Evolutionary conservation across 345 rosid genomes (phyloP), one percentile per base, ranked within the genome.

Genomic region (Physaria fendleri): DNA sequence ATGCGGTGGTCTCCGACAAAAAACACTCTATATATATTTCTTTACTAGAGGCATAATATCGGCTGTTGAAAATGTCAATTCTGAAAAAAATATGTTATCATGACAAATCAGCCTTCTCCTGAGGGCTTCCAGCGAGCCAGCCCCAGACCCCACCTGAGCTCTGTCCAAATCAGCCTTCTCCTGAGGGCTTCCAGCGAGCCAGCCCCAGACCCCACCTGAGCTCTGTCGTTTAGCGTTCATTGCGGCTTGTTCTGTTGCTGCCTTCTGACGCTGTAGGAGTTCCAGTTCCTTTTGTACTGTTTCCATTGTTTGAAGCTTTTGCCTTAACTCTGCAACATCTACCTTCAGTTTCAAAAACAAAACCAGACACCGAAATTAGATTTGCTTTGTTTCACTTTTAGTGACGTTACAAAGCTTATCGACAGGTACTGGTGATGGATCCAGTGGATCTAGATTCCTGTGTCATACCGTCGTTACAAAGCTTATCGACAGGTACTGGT

Each of bases 131-230:
- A 0, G 96, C 94, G 15, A 94, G 85, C 99, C 99, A 94, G 35
- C 95, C 88, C 99, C 99, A 94, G 55, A 94, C 86, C 2, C 99
- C 90, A 32, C 96, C 83, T 0, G 99, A 90, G 56, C 88, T 68
- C 67, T 90, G 95, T 74, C 78, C 23, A 70, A 71, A 57, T 71
- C 75, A 57, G 32, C 71, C 29, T 59, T 71, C 43, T 65, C 75
- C 17, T 72, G 77, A 30, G 97, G 87, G 54, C 80, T 39, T 64
- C 99, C 97, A 0, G 96, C 94, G 15, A 94, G 85, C 99, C 99
- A 94, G 35, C 95, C 88, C 99, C 99, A 94, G 55, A 94, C 86
- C 2, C 99, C 90, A 32, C 96, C 83, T 0, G 99, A 90, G 56
- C 88, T 68, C 67, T 90, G 95, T 74, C 78, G 74, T 71, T 77